Evolutionary conservation across 192 early-diverging fungal genomes (phyloP).

Genomic region (Borealophlyctis nickersoniae): DNA sequence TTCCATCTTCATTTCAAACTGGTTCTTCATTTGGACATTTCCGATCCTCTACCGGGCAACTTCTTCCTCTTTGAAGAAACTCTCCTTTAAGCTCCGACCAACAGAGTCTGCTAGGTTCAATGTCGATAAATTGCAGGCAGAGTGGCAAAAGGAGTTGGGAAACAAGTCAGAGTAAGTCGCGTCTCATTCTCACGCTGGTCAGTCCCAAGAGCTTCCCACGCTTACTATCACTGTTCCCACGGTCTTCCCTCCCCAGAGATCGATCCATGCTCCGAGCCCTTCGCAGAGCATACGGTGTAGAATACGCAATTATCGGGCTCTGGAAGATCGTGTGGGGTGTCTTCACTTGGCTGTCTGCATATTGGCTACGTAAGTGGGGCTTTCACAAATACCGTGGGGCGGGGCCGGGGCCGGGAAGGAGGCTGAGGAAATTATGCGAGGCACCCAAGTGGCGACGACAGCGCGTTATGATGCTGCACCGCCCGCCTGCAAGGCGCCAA

Average conservation of each 20-base stretch:
- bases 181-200: not conserved
- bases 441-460: too few species aligned
- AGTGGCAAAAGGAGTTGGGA: slow-evolving; percentile 47
- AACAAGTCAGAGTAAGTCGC: slow-evolving; percentile 42
- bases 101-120: slow-evolving; percentile 49
- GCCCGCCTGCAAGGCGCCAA: too few species aligned
- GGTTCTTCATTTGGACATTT: slow-evolving; percentile 64
- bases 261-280: slow-evolving; percentile 55
- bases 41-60: slow-evolving; percentile 41
- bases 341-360: slow-evolving; percentile 60
- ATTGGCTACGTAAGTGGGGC: slow-evolving; percentile 39
- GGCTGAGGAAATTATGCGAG: too few species aligned
- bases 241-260: slow-evolving; percentile 43
- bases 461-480: too few species aligned
- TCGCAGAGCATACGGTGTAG: slow-evolving; percentile 46
- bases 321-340: slow-evolving; percentile 62
- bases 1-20: slow-evolving; percentile 51
- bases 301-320: slow-evolving; percentile 52
- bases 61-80: slow-evolving; percentile 35
- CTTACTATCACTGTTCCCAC: too few species aligned
- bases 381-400: too few species aligned
- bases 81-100: slow-evolving; percentile 46
- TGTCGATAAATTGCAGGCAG: slow-evolving; percentile 44
- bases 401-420: too few species aligned
- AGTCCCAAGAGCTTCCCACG: slow-evolving; percentile 5